phyloP scores from a whole-genome alignment of 345 rosid species.

The Eutrema japonicum region DNA sequence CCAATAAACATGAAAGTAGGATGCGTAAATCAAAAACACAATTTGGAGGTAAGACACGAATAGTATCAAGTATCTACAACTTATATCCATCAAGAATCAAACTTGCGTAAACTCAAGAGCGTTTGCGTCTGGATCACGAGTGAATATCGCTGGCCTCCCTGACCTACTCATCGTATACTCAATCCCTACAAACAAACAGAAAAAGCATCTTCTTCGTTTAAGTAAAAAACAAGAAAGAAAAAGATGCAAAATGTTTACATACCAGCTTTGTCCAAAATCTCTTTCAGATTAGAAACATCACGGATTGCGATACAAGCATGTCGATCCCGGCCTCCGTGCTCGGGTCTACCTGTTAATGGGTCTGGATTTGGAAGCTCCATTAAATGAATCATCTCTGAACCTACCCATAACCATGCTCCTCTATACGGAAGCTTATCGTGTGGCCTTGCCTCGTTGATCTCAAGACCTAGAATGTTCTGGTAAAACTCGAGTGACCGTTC shows the following conservation, averaged over 20 bases:
- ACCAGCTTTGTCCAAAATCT: slow-evolving; percentile 80
- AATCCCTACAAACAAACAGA: slow-evolving; percentile 52
- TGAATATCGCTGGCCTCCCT: slow-evolving; percentile 91
- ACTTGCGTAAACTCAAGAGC: slow-evolving; percentile 91
- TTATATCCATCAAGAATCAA: slow-evolving; percentile 36
- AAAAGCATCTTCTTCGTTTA: neutral
- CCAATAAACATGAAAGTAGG: neutral
- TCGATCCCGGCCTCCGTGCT: slow-evolving; percentile 93
- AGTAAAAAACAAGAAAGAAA: neutral
- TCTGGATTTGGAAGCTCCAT: slow-evolving; percentile 99
- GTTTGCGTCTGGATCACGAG: slow-evolving; percentile 92
- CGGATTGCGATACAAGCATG: slow-evolving; percentile 86
- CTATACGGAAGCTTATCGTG: slow-evolving; percentile 89
- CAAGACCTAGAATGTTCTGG: slow-evolving; percentile 80
- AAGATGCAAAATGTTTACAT: slow-evolving; percentile 21
- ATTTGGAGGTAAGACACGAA: slow-evolving; percentile 4
- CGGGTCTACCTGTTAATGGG: slow-evolving; percentile 86
- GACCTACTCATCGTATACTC: slow-evolving; percentile 81
- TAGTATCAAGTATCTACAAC: slow-evolving; percentile 24
- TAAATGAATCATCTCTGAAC: slow-evolving; percentile 97
- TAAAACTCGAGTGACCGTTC: slow-evolving; percentile 89
- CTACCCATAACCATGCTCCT: slow-evolving; percentile 98
- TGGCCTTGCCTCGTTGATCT: slow-evolving; percentile 93
- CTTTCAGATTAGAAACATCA: slow-evolving; percentile 75
- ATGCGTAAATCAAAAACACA: neutral